phyloP scores from a whole-genome alignment of 495 filamentous ascomycete genomes.

The Aspergillus baeticus region DNA sequence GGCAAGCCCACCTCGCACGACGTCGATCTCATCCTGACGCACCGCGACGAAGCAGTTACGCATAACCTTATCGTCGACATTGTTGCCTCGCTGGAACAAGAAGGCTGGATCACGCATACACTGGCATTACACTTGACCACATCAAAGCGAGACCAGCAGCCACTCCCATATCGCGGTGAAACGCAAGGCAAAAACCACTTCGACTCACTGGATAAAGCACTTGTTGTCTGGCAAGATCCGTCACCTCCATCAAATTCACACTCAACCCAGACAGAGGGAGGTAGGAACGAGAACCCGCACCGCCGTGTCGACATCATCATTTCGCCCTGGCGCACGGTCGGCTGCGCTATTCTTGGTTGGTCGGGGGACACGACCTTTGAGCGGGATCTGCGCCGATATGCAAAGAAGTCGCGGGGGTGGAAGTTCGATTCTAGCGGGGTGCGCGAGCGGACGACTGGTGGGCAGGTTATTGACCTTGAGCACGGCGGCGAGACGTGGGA shows the following conservation, averaged over 20 bases:
- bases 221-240: conserved; percentile 90
- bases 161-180: conserved; percentile 53
- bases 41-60: conserved; percentile 68
- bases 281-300: conserved; percentile 57
- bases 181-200: conserved; percentile 46
- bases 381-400: conserved; percentile 78
- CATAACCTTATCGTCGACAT: conserved; percentile 64
- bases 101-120: conserved; percentile 77
- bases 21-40: conserved; percentile 82
- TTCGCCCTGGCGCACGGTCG: conserved; percentile 80
- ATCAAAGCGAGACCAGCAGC: conserved; percentile 68
- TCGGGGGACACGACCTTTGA: conserved; percentile 86
- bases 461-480: conserved; percentile 65
- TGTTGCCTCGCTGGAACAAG: conserved; percentile 65
- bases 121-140: conserved; percentile 65
- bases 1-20: conserved; percentile 75
- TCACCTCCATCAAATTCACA: conserved; percentile 26
- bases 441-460: conserved; percentile 60
- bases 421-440: conserved; percentile 94
- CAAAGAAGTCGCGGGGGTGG: conserved; percentile 67
- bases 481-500: conserved; percentile 54
- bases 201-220: conserved; percentile 85
- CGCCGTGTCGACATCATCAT: conserved; percentile 93
- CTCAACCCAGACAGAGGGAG: conserved; percentile 24
- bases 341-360: conserved; percentile 89